phyloP scores from a whole-genome alignment of 345 rosid species.

The Leavenworthia alabamica region DNA sequence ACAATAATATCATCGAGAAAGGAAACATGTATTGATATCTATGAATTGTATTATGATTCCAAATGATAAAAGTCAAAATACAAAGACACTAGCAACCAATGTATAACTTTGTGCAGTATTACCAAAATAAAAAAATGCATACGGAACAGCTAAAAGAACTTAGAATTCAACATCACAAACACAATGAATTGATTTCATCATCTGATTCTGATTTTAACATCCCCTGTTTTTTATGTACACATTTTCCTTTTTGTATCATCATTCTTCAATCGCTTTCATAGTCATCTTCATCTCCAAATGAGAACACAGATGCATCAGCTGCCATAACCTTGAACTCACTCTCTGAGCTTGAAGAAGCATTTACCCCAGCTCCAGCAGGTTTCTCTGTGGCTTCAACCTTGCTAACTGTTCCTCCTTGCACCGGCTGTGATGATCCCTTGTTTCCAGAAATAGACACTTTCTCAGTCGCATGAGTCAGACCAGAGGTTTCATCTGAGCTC shows the following conservation, averaged over 20 bases:
- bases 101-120: conserved; percentile 17
- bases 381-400: conserved; percentile 23
- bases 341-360: conserved; percentile 26
- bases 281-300: conserved; percentile 73
- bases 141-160: not conserved
- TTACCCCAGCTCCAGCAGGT: conserved; percentile 22
- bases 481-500: conserved; percentile 38
- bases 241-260: not conserved
- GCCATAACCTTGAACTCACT: conserved; percentile 76
- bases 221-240: conserved; percentile 21
- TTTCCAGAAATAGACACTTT: conserved; percentile 42
- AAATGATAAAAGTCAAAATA: conserved; percentile 1
- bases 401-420: conserved; percentile 19
- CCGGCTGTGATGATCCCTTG: conserved; percentile 27
- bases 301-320: conserved; percentile 81
- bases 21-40: not conserved
- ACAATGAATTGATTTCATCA: conserved; percentile 20
- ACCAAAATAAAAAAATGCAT: not conserved
- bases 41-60: conserved; percentile 5
- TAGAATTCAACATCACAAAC: conserved; percentile 17
- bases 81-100: not conserved
- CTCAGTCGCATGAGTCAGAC: conserved; percentile 39
- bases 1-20: not conserved
- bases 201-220: conserved; percentile 13
- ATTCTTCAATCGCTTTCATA: conserved; percentile 57